Percentiles rank a stretch among this genome's conserved stretches.
Evolutionary conservation across 75 land plant species (phyloP).

Genomic region (Sequoia sempervirens): DNA sequence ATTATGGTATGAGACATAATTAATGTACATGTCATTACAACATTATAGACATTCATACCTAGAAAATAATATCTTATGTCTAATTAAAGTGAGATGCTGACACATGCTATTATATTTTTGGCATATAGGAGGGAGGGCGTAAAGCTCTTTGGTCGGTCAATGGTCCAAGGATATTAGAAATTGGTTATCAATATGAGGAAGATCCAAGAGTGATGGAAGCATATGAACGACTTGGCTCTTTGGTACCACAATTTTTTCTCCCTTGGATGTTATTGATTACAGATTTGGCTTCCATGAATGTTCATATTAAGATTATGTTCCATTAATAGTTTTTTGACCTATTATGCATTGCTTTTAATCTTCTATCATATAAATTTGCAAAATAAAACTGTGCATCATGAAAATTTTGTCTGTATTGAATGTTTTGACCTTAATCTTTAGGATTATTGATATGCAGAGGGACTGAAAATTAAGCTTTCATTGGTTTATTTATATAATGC

Average conservation of each 20-base stretch:
- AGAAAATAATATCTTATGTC: background rate
- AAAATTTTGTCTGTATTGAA: background rate
- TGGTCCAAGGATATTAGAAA: constrained; percentile 84
- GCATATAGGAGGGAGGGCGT: constrained; percentile 74
- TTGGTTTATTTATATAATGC: background rate
- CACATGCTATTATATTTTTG: background rate
- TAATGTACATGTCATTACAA: no score
- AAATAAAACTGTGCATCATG: background rate
- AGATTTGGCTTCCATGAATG: background rate
- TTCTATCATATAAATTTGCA: background rate
- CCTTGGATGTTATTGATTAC: background rate
- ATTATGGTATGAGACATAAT: background rate
- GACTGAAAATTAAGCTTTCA: background rate
- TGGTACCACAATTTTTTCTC: constrained; percentile 38
- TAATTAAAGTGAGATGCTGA: background rate
- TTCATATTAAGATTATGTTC: background rate
- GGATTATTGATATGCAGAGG: background rate
- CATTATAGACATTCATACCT: no score
- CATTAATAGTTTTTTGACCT: background rate
- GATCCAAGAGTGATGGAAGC: constrained; percentile 91
- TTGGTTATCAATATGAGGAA: constrained; percentile 92
- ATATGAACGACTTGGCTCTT: constrained; percentile 82
- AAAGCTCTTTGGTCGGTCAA: constrained; percentile 90
- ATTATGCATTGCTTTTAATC: background rate
- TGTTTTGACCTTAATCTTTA: background rate